Percentiles rank a stretch among this genome's conserved stretches.
phyloP scores from a whole-genome alignment of 306 rosid genomes.

The Phaseolus lunatus region DNA sequence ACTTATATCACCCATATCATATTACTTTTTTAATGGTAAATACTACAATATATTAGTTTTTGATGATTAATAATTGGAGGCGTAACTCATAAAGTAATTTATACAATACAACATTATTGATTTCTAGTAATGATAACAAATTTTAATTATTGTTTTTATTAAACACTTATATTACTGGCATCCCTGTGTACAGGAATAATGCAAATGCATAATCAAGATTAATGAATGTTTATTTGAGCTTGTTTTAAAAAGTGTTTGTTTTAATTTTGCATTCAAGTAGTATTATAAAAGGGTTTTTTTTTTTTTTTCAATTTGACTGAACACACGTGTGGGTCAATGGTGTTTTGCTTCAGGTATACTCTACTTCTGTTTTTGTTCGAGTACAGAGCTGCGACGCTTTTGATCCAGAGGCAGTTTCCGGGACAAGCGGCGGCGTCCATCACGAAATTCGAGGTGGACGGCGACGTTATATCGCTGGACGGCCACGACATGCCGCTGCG shows the following conservation, averaged over 20 bases:
- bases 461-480: constrained; percentile 78
- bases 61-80: neutral
- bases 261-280: neutral
- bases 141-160: too few species aligned
- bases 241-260: neutral
- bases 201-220: neutral
- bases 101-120: too few species aligned
- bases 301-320: neutral
- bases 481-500: constrained; percentile 65
- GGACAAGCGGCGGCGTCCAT: constrained; percentile 73
- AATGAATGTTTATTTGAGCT: neutral
- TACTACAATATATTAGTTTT: neutral
- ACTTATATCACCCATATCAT: neutral
- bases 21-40: neutral
- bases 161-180: neutral
- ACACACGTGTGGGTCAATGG: neutral
- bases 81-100: too few species aligned
- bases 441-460: constrained; percentile 72
- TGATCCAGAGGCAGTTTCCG: constrained; percentile 63
- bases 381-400: constrained; percentile 65
- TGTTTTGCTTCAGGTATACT: constrained; percentile 53
- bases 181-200: neutral
- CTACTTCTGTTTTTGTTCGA: constrained; percentile 78
- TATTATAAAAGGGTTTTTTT: too few species aligned
- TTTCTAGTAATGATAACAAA: too few species aligned